Conservation (phyloP, 345 rosid species). For the Citrus medica region DNA sequence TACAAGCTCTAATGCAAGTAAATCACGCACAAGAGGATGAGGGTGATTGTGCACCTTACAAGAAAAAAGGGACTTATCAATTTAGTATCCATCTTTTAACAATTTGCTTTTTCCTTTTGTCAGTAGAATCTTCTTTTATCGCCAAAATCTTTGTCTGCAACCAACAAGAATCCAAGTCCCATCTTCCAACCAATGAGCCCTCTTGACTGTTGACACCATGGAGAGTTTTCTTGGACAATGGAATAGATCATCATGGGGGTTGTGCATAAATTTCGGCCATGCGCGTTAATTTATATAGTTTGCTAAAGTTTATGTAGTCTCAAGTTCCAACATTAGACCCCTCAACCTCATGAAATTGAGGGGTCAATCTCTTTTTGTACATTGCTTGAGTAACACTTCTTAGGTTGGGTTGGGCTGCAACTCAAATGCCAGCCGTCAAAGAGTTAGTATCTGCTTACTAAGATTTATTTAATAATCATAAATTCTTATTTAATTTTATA, state of each 20-base stretch:
- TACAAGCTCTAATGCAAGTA: not conserved
- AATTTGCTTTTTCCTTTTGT: not conserved
- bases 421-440: too few relatives aligned
- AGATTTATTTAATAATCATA: too few relatives aligned
- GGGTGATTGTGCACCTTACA: not conserved
- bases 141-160: not conserved
- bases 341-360: not conserved
- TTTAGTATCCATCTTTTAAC: conserved; percentile 4
- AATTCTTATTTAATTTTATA: too few relatives aligned
- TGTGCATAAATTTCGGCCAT: not conserved
- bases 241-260: not conserved
- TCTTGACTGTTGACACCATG: not conserved
- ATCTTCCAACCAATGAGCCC: not conserved
- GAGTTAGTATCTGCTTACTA: rapidly evolving
- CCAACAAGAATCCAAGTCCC: not conserved
- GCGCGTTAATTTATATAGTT: not conserved
- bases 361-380: not conserved
- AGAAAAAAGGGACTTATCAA: not conserved
- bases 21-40: not conserved
- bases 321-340: not conserved
- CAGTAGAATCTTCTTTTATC: not conserved
- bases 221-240: not conserved
- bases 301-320: not conserved
- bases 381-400: too few relatives aligned
- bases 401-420: too few relatives aligned